A percentile compares a stretch with the other conserved stretches of the same genome.
phyloP scores from a whole-genome alignment of 139 green algal genomes.

The Nannochloris sp. region DNA sequence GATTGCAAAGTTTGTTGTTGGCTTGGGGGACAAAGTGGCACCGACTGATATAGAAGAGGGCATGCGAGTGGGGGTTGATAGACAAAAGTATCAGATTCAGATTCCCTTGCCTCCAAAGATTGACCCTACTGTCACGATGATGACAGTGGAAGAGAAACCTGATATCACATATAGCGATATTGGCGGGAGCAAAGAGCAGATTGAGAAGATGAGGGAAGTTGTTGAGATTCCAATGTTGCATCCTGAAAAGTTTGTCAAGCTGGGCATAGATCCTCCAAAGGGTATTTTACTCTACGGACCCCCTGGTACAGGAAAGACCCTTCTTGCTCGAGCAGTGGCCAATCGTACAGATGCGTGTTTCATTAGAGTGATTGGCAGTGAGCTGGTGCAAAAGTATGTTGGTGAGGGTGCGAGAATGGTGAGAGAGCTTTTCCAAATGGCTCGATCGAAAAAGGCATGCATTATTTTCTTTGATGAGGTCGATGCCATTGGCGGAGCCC shows the following conservation, averaged over 20 bases:
- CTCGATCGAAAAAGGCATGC: constrained; percentile 95
- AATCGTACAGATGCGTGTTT: constrained; percentile 99
- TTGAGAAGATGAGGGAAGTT: constrained; percentile 93
- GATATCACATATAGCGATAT: constrained; percentile 95
- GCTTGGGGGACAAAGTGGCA: constrained; percentile 91
- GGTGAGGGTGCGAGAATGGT: constrained; percentile 95
- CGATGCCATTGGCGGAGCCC: constrained; percentile 93
- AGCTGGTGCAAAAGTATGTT: constrained; percentile 99
- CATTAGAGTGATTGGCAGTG: constrained; percentile 96
- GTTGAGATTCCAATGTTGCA: constrained; percentile 98
- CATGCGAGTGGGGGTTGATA: constrained; percentile 98
- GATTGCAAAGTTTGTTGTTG: constrained; percentile 99
- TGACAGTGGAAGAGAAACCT: constrained; percentile 99
- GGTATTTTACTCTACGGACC: constrained; percentile 92
- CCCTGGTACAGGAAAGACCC: constrained; percentile 86
- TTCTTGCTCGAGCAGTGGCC: constrained; percentile 91
- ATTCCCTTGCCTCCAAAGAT: constrained; percentile 98
- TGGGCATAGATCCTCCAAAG: constrained; percentile 98
- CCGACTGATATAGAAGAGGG: constrained; percentile 99
- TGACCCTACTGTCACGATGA: constrained; percentile 98
- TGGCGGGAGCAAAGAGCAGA: constrained; percentile 95
- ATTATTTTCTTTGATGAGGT: constrained; percentile 99
- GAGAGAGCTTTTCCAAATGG: constrained; percentile 73
- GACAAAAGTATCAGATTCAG: constrained; percentile 96
- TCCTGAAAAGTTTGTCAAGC: constrained; percentile 94